Conservation (phyloP, 495 filamentous ascomycete species). For the Podospora didyma region DNA sequence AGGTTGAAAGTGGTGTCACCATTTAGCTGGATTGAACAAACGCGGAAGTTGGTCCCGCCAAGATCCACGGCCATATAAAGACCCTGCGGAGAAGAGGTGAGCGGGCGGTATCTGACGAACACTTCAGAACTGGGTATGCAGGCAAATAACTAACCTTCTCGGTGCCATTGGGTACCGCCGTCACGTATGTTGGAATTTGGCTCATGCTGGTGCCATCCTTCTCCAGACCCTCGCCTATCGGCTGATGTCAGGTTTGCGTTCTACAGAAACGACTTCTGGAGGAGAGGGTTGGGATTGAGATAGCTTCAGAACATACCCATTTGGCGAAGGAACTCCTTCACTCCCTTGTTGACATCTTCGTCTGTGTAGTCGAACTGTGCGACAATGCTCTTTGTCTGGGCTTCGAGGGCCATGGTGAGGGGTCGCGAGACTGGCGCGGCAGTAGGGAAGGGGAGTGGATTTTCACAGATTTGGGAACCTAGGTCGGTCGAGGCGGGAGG, state of each 20-base stretch:
- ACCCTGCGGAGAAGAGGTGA: slow-evolving; percentile 53
- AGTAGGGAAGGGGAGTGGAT: slow-evolving; percentile 44
- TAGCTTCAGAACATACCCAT: slow-evolving; percentile 57
- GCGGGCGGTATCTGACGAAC: not conserved
- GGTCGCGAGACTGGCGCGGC: slow-evolving; percentile 41
- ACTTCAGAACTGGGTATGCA: not conserved
- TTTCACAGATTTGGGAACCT: slow-evolving; percentile 38
- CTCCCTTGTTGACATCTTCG: slow-evolving; percentile 71
- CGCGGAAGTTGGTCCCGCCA: slow-evolving; percentile 95
- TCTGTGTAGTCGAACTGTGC: slow-evolving; percentile 82
- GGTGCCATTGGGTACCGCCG: slow-evolving; percentile 91
- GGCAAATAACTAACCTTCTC: slow-evolving; percentile 70
- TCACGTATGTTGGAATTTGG: slow-evolving; percentile 97
- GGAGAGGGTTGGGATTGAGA: not conserved
- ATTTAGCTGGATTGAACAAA: slow-evolving; percentile 88
- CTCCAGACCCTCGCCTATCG: slow-evolving; percentile 69
- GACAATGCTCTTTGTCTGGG: slow-evolving; percentile 74
- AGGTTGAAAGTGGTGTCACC: slow-evolving; percentile 91
- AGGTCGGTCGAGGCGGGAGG: slow-evolving; percentile 26
- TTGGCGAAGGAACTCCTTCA: slow-evolving; percentile 79
- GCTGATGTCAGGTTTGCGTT: not conserved
- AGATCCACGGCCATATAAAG: slow-evolving; percentile 95
- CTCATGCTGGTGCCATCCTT: slow-evolving; percentile 76
- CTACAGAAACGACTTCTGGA: too few species aligned
- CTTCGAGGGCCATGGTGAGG: slow-evolving; percentile 56